Conservation (phyloP, 2,329 filamentous ascomycete genomes). For the Laburnicola sp. region DNA sequence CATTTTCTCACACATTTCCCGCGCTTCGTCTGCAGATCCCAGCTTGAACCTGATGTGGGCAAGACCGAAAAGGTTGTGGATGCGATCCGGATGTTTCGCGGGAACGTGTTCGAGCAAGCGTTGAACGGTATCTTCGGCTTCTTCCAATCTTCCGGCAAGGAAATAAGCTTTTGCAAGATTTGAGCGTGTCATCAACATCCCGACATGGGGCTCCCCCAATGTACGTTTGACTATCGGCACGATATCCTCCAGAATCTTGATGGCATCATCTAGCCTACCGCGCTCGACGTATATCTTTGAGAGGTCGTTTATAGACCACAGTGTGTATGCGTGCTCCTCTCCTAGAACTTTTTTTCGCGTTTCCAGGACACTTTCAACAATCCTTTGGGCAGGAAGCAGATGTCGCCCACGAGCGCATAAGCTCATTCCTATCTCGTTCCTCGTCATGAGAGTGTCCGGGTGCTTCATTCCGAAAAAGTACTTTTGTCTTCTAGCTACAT, state of each 20-base stretch:
- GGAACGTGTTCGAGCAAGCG: constrained; percentile 12
- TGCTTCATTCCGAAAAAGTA: constrained; percentile 23
- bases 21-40: constrained; percentile 17
- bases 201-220: constrained; percentile 25
- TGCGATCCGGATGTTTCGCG: constrained; percentile 23
- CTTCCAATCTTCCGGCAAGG: constrained; percentile 15
- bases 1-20: constrained; percentile 16
- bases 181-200: constrained; percentile 31
- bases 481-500: constrained; percentile 20
- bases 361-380: constrained; percentile 22
- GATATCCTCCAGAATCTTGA: constrained; percentile 18
- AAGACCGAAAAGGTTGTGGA: constrained; percentile 23
- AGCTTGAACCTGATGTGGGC: constrained; percentile 20
- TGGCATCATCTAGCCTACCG: constrained; percentile 25
- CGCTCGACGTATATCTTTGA: constrained; percentile 26
- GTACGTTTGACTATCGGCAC: constrained; percentile 23
- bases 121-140: constrained; percentile 22
- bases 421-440: constrained; percentile 23
- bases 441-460: constrained; percentile 24
- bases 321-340: constrained; percentile 33
- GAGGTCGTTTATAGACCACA: constrained; percentile 32
- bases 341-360: constrained; percentile 24
- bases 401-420: constrained; percentile 19
- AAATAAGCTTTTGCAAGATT: constrained; percentile 32
- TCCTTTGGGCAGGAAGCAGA: constrained; percentile 8